Conservation (phyloP, 2,329 filamentous ascomycete species). For the Paecilomyces niveus region DNA sequence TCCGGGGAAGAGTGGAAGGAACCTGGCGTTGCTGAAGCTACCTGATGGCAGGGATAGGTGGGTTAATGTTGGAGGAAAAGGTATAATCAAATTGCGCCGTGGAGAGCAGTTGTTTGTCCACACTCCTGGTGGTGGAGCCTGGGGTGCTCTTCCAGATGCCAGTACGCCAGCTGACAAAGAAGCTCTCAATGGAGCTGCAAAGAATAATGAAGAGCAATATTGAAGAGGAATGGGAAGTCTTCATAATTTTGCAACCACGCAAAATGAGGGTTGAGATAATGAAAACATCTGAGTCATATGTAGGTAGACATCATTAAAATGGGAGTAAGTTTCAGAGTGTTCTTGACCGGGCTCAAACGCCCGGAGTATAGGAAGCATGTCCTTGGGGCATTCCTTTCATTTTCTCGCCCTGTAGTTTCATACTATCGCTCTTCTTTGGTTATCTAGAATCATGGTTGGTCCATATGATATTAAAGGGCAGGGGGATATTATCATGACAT, state of each 20-base stretch:
- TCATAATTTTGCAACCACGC: neutral
- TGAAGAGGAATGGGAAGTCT: neutral
- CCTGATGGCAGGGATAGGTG: constrained; percentile 1
- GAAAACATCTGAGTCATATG: no score
- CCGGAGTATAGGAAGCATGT: no score
- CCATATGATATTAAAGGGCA: no score
- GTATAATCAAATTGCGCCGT: neutral
- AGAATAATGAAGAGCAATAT: neutral
- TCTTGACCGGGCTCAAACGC: no score
- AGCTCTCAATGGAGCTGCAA: neutral
- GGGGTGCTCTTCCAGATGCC: neutral
- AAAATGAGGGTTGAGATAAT: neutral
- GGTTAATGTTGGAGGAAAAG: constrained; percentile 4
- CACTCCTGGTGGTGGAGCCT: constrained; percentile 3
- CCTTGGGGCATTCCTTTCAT: no score
- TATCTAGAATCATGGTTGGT: no score
- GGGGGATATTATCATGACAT: no score
- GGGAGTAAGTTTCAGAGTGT: no score
- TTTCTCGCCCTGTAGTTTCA: no score
- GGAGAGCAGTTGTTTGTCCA: constrained; percentile 1
- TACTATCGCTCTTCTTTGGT: no score
- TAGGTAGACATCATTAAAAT: no score
- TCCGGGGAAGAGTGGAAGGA: constrained; percentile 2
- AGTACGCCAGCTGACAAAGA: neutral
- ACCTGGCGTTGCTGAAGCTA: constrained; percentile 1